Percentiles rank a stretch among this genome's conserved stretches.
phyloP scores from a whole-genome alignment of 768 basidiomycete genomes.

The Mycena vulgaris region DNA sequence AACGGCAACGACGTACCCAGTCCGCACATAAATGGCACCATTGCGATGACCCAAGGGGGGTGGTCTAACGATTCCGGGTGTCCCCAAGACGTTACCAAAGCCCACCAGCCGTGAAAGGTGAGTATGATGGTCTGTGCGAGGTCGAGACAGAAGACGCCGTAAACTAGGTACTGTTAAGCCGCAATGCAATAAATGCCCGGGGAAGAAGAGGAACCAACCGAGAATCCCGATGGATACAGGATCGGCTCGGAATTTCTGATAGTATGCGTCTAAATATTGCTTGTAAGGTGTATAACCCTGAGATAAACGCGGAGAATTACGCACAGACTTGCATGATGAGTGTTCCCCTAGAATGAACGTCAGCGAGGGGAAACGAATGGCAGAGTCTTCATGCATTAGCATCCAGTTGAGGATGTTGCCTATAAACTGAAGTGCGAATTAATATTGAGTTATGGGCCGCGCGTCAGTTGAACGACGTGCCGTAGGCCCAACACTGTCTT shows the following conservation, averaged over 20 bases:
- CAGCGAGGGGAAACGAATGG: too few species aligned
- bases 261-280: neutral
- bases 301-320: too few species aligned
- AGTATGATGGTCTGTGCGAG: neutral
- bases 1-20: neutral
- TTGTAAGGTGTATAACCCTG: too few species aligned
- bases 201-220: neutral
- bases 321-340: neutral
- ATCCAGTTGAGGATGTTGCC: neutral
- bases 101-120: conserved; percentile 1
- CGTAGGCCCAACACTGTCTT: too few species aligned
- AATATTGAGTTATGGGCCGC: too few species aligned
- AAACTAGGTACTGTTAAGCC: neutral
- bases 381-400: neutral
- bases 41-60: neutral
- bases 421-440: neutral
- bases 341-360: neutral
- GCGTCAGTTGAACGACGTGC: too few species aligned
- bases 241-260: neutral
- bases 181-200: neutral
- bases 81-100: neutral
- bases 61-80: neutral
- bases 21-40: conserved; percentile 7
- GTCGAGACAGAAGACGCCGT: neutral
- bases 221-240: neutral